Conservation (phyloP, 2,329 filamentous ascomycete genomes). For the Aurifilum marmelostoma region DNA sequence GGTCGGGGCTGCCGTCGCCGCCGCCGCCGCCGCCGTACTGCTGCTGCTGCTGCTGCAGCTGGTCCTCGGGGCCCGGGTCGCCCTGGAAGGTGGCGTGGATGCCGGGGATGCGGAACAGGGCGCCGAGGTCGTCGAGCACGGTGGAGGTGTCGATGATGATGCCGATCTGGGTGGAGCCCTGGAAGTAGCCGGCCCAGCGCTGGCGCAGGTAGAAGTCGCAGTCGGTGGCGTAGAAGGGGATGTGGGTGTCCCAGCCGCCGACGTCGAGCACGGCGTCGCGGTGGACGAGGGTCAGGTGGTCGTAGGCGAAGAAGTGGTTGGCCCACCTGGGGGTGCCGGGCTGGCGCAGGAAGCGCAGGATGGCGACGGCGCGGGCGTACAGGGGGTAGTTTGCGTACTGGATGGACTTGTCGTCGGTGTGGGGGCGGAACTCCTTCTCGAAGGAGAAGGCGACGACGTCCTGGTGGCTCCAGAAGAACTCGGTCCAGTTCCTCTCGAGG, state of each 20-base stretch:
- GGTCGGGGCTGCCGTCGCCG: slow-evolving; percentile 35
- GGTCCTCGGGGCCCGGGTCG: slow-evolving; percentile 39
- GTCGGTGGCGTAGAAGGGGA: slow-evolving; percentile 55
- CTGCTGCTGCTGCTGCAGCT: slow-evolving; percentile 23
- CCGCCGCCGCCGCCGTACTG: slow-evolving; percentile 29
- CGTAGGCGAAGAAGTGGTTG: slow-evolving; percentile 53
- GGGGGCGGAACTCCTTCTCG: slow-evolving; percentile 42
- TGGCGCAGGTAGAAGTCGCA: slow-evolving; percentile 52
- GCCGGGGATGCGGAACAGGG: slow-evolving; percentile 46
- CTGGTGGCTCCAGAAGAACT: slow-evolving; percentile 59
- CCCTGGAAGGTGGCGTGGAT: slow-evolving; percentile 39
- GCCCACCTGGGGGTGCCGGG: slow-evolving; percentile 47
- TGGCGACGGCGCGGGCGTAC: slow-evolving; percentile 42
- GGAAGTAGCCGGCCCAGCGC: slow-evolving; percentile 46
- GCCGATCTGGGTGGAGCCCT: slow-evolving; percentile 43
- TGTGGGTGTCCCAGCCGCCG: slow-evolving; percentile 54
- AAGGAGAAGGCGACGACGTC: slow-evolving; percentile 52
- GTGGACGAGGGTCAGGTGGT: slow-evolving; percentile 56
- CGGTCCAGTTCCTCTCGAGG: slow-evolving; percentile 47
- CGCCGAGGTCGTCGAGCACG: slow-evolving; percentile 47
- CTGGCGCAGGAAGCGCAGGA: slow-evolving; percentile 40
- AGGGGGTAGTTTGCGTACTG: slow-evolving; percentile 48
- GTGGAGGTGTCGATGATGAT: slow-evolving; percentile 47
- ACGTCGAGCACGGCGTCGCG: slow-evolving; percentile 47
- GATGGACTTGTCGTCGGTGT: slow-evolving; percentile 39